Evolutionary conservation across 345 rosid genomes (phyloP).

Genomic region (Noccaea bulbosa): DNA sequence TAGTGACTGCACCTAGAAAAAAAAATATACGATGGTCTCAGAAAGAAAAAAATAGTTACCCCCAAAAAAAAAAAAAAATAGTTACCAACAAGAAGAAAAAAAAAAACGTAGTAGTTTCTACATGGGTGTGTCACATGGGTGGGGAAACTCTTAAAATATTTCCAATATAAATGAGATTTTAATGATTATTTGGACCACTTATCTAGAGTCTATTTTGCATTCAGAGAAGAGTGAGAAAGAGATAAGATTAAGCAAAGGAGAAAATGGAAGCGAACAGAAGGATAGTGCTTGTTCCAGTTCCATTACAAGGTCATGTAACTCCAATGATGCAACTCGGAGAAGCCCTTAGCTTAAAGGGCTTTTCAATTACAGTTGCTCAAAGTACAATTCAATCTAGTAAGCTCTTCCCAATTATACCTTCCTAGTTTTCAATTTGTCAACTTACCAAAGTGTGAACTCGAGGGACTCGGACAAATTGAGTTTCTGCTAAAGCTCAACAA

Average conservation of each 20-base stretch:
- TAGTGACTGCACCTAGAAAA: no score
- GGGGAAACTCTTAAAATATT: background rate
- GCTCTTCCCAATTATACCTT: slow-evolving; percentile 5
- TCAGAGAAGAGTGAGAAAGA: background rate
- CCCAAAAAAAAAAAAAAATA: no score
- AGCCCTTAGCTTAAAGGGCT: slow-evolving; percentile 12
- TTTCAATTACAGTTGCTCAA: slow-evolving; percentile 23
- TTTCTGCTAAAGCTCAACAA: slow-evolving; percentile 9
- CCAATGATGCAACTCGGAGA: slow-evolving; percentile 24
- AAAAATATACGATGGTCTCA: no score
- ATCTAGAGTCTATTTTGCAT: background rate
- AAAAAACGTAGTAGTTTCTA: no score
- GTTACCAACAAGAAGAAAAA: no score
- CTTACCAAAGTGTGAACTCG: background rate
- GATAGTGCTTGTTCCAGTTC: slow-evolving; percentile 20
- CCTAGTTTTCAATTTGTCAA: slow-evolving; percentile 16
- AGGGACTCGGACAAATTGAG: background rate
- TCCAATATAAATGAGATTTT: slow-evolving; percentile 13
- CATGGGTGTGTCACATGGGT: no score
- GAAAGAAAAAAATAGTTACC: no score
- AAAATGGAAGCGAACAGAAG: slow-evolving; percentile 13
- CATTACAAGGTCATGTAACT: slow-evolving; percentile 21
- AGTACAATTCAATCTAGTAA: slow-evolving; percentile 18
- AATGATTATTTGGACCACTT: background rate
- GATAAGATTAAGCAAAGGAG: slow-evolving; percentile 1